Evolutionary conservation across 345 rosid genomes (phyloP).

Genomic region (Adansonia digitata): DNA sequence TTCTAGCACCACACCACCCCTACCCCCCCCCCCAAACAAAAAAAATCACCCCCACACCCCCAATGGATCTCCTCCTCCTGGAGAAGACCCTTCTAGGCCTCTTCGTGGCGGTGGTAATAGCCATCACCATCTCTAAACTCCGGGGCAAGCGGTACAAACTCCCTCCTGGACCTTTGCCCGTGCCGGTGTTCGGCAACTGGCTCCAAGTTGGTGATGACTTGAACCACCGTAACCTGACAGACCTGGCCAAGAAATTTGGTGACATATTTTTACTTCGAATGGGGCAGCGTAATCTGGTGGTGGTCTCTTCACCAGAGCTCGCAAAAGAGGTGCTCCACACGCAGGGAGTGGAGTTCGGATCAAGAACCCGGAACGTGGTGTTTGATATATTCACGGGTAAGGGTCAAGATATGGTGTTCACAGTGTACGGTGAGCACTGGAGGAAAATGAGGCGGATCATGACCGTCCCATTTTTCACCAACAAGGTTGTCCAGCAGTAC

Average conservation of each 20-base stretch:
- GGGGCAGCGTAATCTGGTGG: slow-evolving; percentile 94
- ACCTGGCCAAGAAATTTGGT: slow-evolving; percentile 72
- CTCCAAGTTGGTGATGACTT: slow-evolving; percentile 98
- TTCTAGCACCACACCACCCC: too few relatives aligned
- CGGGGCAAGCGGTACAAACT: slow-evolving; percentile 57
- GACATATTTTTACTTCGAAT: slow-evolving; percentile 76
- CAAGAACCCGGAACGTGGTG: slow-evolving; percentile 87
- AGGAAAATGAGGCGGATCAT: slow-evolving; percentile 96
- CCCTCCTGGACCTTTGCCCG: slow-evolving; percentile 64
- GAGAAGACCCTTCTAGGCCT: slow-evolving; percentile 84
- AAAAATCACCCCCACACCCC: neutral
- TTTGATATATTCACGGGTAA: slow-evolving; percentile 96
- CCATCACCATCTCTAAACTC: slow-evolving; percentile 64
- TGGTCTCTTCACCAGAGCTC: slow-evolving; percentile 80
- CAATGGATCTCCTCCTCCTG: slow-evolving; percentile 78
- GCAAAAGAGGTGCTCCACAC: slow-evolving; percentile 93
- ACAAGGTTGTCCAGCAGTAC: slow-evolving; percentile 75
- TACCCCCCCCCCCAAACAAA: too few relatives aligned
- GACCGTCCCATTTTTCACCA: slow-evolving; percentile 99
- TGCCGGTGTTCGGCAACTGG: slow-evolving; percentile 96
- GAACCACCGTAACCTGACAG: slow-evolving; percentile 83
- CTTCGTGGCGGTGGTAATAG: slow-evolving; percentile 55
- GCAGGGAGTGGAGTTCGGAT: slow-evolving; percentile 86
- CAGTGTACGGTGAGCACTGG: slow-evolving; percentile 99
- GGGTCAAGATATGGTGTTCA: slow-evolving; percentile 99